phyloP scores from a whole-genome alignment of 305 asterid species.

The Fraxinus paxiana region DNA sequence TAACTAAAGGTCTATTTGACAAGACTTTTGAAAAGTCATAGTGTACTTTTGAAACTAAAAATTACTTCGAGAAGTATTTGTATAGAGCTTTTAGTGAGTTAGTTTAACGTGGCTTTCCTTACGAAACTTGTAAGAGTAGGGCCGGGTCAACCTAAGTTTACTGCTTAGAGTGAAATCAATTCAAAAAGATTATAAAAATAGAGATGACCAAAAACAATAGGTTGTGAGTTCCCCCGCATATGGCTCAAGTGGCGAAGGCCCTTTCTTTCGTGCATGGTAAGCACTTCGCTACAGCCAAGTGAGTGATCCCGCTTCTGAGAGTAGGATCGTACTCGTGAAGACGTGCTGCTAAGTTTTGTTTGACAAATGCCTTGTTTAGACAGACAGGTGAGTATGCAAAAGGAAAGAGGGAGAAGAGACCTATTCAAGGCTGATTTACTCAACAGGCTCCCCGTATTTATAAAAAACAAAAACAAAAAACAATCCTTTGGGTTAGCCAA shows the following conservation, averaged over 20 bases:
- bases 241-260: background rate
- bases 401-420: background rate
- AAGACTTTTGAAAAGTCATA: background rate
- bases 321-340: background rate
- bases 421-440: background rate
- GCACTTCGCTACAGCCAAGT: background rate
- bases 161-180: background rate
- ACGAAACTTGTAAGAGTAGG: background rate
- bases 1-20: too few relatives aligned
- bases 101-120: background rate
- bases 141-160: too few relatives aligned
- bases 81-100: background rate
- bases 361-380: background rate
- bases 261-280: background rate
- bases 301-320: background rate
- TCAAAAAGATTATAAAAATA: too few relatives aligned
- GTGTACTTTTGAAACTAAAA: background rate
- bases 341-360: background rate
- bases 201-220: background rate
- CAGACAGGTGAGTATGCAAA: background rate
- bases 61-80: background rate
- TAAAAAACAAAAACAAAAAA: too few relatives aligned
- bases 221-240: background rate
- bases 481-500: background rate
- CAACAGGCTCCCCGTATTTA: background rate